Percentiles rank a stretch among this genome's conserved stretches.
Conservation (phyloP, 495 filamentous ascomycete genomes). For the Penicillium bialowiezense region DNA sequence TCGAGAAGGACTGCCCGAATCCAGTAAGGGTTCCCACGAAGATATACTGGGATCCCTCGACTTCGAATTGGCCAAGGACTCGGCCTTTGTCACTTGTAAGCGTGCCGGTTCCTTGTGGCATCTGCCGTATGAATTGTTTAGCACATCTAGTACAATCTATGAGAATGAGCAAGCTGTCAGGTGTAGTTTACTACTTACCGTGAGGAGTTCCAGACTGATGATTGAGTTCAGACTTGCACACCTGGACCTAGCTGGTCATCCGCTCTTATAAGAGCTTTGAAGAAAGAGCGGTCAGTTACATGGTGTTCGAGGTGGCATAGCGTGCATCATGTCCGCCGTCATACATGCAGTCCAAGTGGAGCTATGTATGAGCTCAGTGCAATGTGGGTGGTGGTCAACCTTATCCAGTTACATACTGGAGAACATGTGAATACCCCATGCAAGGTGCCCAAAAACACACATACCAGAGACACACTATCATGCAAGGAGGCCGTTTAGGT, state of each 20-base stretch:
- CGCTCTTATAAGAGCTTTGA: background rate
- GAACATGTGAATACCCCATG: background rate
- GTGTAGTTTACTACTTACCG: background rate
- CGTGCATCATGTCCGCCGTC: constrained; percentile 3
- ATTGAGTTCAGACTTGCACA: background rate
- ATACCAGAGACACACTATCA: background rate
- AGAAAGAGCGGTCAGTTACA: constrained; percentile 2
- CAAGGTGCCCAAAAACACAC: background rate
- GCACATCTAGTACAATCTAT: background rate
- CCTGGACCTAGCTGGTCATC: background rate
- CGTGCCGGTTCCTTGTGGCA: constrained; percentile 10
- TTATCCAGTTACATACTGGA: background rate
- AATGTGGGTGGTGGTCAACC: background rate
- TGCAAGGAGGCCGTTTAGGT: background rate
- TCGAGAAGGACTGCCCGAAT: constrained; percentile 3
- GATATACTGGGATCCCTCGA: constrained; percentile 9
- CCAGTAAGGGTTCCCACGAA: constrained; percentile 6
- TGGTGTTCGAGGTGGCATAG: background rate
- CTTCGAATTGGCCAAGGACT: constrained; percentile 10
- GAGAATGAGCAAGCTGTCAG: background rate
- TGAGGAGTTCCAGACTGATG: background rate
- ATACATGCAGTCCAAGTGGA: constrained; percentile 9
- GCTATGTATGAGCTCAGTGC: background rate
- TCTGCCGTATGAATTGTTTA: background rate
- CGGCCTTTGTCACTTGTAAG: constrained; percentile 9